Evolutionary conservation across 371 early-diverging fungal genomes (phyloP).

Genomic region (Mortierella sp.): DNA sequence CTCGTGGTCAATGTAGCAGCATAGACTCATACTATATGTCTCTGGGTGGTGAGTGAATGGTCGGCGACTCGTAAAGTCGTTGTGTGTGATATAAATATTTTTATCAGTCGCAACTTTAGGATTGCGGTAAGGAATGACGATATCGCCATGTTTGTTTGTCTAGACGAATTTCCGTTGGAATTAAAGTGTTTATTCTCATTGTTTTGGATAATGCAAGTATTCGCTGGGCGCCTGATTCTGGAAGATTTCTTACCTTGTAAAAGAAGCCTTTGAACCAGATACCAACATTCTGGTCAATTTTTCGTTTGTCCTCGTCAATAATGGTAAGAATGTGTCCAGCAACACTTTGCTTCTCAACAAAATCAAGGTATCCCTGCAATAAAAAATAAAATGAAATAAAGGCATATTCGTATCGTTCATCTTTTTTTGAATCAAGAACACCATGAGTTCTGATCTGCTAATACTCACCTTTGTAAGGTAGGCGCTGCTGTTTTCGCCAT

Average conservation of each 20-base stretch:
- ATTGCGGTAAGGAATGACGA: slow-evolving; percentile 61
- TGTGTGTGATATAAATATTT: slow-evolving; percentile 52
- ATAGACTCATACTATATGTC: slow-evolving; percentile 51
- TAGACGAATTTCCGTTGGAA: slow-evolving; percentile 20
- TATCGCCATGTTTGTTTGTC: slow-evolving; percentile 59
- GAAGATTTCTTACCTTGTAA: slow-evolving; percentile 58
- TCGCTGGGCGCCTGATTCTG: neutral
- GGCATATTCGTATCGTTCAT: neutral
- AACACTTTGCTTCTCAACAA: slow-evolving; percentile 59
- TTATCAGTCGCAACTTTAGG: neutral
- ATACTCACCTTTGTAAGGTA: slow-evolving; percentile 51
- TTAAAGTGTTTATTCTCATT: neutral
- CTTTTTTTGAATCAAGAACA: neutral
- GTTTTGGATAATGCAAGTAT: neutral
- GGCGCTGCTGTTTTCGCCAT: slow-evolving; percentile 43
- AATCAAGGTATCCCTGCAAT: slow-evolving; percentile 62
- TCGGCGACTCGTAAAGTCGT: slow-evolving; percentile 60
- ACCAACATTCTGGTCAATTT: slow-evolving; percentile 40
- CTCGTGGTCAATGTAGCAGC: slow-evolving; percentile 64
- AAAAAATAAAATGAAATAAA: neutral
- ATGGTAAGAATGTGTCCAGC: slow-evolving; percentile 66
- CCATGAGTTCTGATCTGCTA: too few species aligned
- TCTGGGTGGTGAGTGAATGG: slow-evolving; percentile 56
- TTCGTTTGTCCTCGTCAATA: slow-evolving; percentile 58
- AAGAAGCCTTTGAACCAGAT: slow-evolving; percentile 61